Base-by-base conservation (phyloP, 2,329 filamentous ascomycete genomes). In the Sporothrix brasiliensis region DNA sequence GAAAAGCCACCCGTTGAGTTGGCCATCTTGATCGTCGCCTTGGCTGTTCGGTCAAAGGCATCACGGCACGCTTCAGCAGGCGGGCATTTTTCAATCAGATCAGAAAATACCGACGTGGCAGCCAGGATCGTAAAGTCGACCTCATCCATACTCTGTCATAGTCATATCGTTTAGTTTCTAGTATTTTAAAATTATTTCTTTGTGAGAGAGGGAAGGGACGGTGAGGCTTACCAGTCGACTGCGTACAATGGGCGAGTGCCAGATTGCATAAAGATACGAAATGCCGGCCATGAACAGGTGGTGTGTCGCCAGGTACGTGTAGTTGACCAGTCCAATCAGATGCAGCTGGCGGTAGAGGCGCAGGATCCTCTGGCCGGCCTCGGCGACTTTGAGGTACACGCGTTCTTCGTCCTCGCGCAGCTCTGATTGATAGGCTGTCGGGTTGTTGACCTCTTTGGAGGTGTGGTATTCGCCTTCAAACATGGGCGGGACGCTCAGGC, bases 261-360 rank as follows among this genome's bases (percentile, higher is more conserved):
- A 98, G 71, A 98, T 95, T 24, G 95, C 94, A 79, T 97, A 98
- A 2, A 98, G 85, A 79, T 97, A 98, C 30, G 94, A 97, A 71
- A 98, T 90, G 81, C 94, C 94, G 39, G 94, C 94, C 92, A 97
- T 97, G 81, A 98, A 98, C 7, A 98, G 85, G 80, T 98, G 94
- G 78, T 98, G 94, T 0, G 95, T 97, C 1, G 95, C 94, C 69
- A 98, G 83, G 79, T 96, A 98, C 0, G 94, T 98, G 78, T 97
- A 97, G 80, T 97, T 98, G 69, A 98, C 94, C 53, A 97, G 85
- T 68, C 93, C 91, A 70, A 93, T 88, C 11, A 94, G 85, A 79
- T 98, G 94, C 72, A 98, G 83, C 77, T 97, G 92, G 68, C 94
- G 86, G 79, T 98, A 98, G 49, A 97, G 86, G 72, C 94, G 91